These are phyloP conservation scores for Cytospora piceicola DNA, from an alignment of 2,329 filamentous ascomycete species.

Conservation along the genomic window DNA sequence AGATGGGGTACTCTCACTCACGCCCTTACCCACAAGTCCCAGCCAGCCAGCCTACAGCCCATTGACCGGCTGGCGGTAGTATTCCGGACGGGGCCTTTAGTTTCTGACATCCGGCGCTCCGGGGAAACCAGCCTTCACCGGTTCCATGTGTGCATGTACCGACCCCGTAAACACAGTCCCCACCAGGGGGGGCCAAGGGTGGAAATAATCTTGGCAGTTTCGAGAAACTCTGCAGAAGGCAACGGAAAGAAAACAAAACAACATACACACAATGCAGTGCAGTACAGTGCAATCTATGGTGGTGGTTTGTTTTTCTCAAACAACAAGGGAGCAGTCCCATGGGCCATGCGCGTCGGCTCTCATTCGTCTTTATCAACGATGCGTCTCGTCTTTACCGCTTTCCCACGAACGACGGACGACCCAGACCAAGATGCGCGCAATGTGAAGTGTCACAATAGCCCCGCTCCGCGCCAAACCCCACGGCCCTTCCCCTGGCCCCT, in stretches of 20 bases:
- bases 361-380: background rate
- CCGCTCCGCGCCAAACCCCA: conserved; percentile 16
- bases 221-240: conserved; percentile 15
- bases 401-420: no score
- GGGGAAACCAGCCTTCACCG: conserved; percentile 18
- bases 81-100: conserved; percentile 19
- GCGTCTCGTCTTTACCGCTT: conserved; percentile 23
- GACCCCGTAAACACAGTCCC: conserved; percentile 10
- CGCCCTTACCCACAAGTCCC: conserved; percentile 20
- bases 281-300: conserved; percentile 1
- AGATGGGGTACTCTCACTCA: conserved; percentile 16
- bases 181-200: conserved; percentile 9
- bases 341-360: conserved; percentile 15
- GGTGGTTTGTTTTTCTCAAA: background rate
- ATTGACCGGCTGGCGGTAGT: conserved; percentile 12
- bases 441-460: conserved; percentile 27
- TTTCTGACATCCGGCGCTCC: conserved; percentile 20
- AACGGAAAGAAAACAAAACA: conserved; percentile 1
- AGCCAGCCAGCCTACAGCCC: background rate
- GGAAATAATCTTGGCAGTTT: conserved; percentile 13
- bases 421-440: conserved; percentile 10
- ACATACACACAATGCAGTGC: no score
- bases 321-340: background rate
- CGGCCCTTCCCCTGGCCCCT: conserved; percentile 6
- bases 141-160: conserved; percentile 4